Base-by-base conservation (phyloP, 768 basidiomycete species). In the Hygrophorus russula region DNA sequence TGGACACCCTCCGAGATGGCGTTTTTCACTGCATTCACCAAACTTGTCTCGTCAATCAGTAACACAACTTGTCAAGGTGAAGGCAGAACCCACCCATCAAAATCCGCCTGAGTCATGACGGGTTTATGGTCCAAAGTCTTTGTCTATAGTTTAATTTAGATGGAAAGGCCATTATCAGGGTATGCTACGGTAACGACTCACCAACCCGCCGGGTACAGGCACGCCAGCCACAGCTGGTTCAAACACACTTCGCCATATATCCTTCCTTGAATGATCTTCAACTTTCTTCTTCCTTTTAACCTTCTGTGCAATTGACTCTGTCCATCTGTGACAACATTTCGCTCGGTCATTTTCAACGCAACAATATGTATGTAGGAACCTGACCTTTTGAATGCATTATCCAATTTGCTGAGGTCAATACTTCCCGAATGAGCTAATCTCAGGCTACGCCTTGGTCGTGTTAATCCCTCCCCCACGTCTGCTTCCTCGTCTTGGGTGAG, bases 51-150 rank as follows among this genome's bases (percentile, higher is more conserved):
- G 36, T 39, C 19, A 15, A 53, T 12, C 47, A 33, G 13, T 12
- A 37, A 47, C 15, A 18, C 20, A 30, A 12, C 29, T 17, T 20
- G 35, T 31, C 18, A 27, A 14, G 19, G 45, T 13, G 8, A 5
- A 14, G 42, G 18, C 8, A 34, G 11, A 39, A 66, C 79, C 59
- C 59, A 87, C 85, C 56, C 64, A 51, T 82, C 74, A 56, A 83
- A 91, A 50, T 80, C 74, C 15, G 66, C 75, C 53, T 82, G 74
- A 2, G 78, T 77, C 78, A 90, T 81, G 10, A 83, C 81, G 30
- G 71, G 67, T 18, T 76, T 75, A 53, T 91, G 87, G 61, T 91
- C 87, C 47, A 91, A 58, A 7, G 89, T 91, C 66, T 85, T 90
- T 41, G 73, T 57, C 78, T 28, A 30, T 11, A 44, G 17, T 34